Conservation (phyloP, 768 basidiomycete species). For the Podaxis rugospora region DNA sequence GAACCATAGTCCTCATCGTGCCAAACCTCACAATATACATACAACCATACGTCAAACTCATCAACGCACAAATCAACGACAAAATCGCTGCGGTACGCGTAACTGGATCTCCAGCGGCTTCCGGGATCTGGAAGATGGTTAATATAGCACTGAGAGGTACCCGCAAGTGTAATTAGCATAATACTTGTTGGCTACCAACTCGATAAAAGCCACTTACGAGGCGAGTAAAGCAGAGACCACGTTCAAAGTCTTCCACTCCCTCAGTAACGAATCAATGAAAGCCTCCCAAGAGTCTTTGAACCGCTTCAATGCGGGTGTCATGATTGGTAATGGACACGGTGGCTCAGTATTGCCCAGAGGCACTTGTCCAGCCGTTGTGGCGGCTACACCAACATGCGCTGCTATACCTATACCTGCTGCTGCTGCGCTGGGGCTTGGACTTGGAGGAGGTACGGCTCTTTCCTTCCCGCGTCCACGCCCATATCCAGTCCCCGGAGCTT, state of each 20-base stretch:
- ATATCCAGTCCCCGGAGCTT: background rate
- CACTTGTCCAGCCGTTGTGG: conserved; percentile 15
- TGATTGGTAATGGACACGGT: conserved; percentile 48
- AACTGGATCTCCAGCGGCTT: conserved; percentile 54
- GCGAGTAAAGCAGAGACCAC: conserved; percentile 62
- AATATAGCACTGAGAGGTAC: conserved; percentile 52
- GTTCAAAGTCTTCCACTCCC: conserved; percentile 76
- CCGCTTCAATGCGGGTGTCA: conserved; percentile 58
- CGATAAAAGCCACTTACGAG: conserved; percentile 27
- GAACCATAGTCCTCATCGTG: conserved; percentile 68
- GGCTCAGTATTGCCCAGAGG: conserved; percentile 44
- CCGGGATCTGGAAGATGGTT: conserved; percentile 58
- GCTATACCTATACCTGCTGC: background rate
- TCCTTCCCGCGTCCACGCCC: background rate
- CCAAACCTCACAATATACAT: conserved; percentile 70
- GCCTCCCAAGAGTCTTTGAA: conserved; percentile 70
- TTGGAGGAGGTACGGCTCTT: background rate
- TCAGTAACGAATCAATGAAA: conserved; percentile 63
- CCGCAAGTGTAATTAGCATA: background rate
- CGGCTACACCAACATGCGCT: conserved; percentile 9
- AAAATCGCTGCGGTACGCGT: conserved; percentile 58
- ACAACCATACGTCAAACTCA: conserved; percentile 72
- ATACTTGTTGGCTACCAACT: background rate
- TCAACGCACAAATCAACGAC: conserved; percentile 62
- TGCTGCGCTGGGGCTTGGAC: background rate